Evolutionary conservation across 73 alveolate species (phyloP), one percentile per base, ranked within the genome.

Genomic region (Paramecium caudatum): DNA sequence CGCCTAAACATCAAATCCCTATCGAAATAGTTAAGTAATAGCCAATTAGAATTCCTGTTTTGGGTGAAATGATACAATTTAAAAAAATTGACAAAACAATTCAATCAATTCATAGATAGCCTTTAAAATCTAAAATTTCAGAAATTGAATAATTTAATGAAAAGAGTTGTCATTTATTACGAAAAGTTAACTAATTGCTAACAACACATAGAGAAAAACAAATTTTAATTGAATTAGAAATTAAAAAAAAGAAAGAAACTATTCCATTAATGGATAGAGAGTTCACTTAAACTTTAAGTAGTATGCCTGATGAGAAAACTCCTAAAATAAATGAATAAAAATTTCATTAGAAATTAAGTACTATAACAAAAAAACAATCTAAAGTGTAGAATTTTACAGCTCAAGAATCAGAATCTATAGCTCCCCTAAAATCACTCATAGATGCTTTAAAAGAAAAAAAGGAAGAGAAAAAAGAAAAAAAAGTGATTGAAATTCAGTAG

Each of bases 251-350:
- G 30, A 55, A 55, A 43, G 80, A 55, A 7, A 13, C 46, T 21
- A n/a, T n/a, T n/a, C n/a, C n/a, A n/a, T 23, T 55, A 19, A 21
- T 55, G 7, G 80, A 55, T 55, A 4, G 8, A 21, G 23, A 55
- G 30, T 55, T 55, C 30, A 27, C 8, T 10, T 27, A 55, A 55
- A 23, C 80, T 27, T 55, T 55, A 55, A 55, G 80, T 10, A 55
- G 30, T 55, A 55, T 55, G 80, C 80, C 80, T 27, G 46, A 55
- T 23, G 80, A 55, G 12, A 55, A 25, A 55, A 55, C 80, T 27
- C 80, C 80, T 8, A 55, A 55, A 55, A 23, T 43, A 10, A 23
- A 27, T 23, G 80, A 55, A 55, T 55, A 37, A 23, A 55, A 55
- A 55, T 55, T 55, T 55, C 23, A 55, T 55, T 55, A 27, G 23